Evolutionary conservation across 2,329 filamentous ascomycete species (phyloP).

Genomic region (Calcarisporium arbuscula): DNA sequence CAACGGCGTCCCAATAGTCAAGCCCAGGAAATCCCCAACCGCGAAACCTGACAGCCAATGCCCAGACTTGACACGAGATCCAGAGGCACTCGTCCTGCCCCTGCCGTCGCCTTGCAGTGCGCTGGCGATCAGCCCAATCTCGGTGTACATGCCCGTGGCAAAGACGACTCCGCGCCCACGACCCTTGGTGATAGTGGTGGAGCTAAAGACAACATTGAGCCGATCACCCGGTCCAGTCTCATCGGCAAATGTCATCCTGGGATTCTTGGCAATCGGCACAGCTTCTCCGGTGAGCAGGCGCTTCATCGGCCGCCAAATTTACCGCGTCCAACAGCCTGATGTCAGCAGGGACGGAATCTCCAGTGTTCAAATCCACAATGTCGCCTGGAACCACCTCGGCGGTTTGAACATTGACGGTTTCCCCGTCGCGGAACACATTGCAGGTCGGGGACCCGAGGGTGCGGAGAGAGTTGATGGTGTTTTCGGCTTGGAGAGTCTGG

Average conservation of each 20-base stretch:
- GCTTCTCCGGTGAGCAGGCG: slow-evolving; percentile 54
- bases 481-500: slow-evolving; percentile 32
- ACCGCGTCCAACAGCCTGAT: slow-evolving; percentile 45
- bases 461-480: slow-evolving; percentile 32
- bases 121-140: slow-evolving; percentile 50
- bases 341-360: slow-evolving; percentile 50
- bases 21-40: slow-evolving; percentile 39
- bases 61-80: slow-evolving; percentile 1
- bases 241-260: slow-evolving; percentile 30
- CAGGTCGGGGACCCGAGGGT: slow-evolving; percentile 27
- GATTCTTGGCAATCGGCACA: slow-evolving; percentile 44
- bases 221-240: slow-evolving; percentile 40
- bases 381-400: slow-evolving; percentile 46
- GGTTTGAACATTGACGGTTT: slow-evolving; percentile 21
- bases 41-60: too few relatives aligned
- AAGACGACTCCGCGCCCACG: slow-evolving; percentile 51
- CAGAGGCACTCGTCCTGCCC: slow-evolving; percentile 2
- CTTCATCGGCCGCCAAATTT: slow-evolving; percentile 58
- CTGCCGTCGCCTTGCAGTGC: slow-evolving; percentile 20
- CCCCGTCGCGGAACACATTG: slow-evolving; percentile 28
- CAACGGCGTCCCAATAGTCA: slow-evolving; percentile 56
- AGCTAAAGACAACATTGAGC: slow-evolving; percentile 50
- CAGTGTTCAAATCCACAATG: slow-evolving; percentile 39
- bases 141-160: slow-evolving; percentile 50
- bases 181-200: slow-evolving; percentile 50